phyloP scores from a whole-genome alignment of 306 rosid species.

The Ziziphus jujuba region DNA sequence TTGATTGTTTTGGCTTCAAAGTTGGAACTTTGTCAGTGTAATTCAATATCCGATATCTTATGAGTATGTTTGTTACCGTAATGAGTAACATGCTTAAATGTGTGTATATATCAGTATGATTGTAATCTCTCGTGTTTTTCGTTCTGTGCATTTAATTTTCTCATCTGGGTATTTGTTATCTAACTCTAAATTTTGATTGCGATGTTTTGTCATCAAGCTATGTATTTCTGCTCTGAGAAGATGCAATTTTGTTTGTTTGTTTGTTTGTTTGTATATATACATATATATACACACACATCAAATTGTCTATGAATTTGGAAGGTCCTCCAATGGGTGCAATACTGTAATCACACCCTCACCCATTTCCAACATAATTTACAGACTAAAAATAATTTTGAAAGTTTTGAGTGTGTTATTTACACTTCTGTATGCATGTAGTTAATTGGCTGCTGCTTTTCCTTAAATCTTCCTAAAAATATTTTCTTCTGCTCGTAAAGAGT shows the following conservation, averaged over 20 bases:
- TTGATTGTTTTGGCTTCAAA: constrained; percentile 5
- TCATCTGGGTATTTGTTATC: constrained; percentile 13
- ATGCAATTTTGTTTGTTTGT: background rate
- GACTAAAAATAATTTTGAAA: no score
- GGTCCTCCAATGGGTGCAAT: background rate
- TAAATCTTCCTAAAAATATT: no score
- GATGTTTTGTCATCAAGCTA: background rate
- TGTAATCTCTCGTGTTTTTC: background rate
- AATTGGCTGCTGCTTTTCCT: no score
- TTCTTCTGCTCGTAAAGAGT: no score
- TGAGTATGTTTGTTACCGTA: background rate
- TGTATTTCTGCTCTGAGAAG: background rate
- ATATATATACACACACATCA: no score
- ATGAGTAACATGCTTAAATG: background rate
- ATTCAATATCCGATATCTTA: constrained; percentile 17
- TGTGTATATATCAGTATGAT: constrained; percentile 16
- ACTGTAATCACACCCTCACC: no score
- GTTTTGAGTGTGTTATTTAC: background rate
- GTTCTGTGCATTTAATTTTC: constrained; percentile 1
- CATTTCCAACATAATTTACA: no score
- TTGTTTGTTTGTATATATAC: no score
- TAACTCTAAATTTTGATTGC: background rate
- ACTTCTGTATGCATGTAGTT: no score
- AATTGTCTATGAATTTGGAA: background rate
- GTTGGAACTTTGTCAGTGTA: constrained; percentile 10